A percentile compares a stretch with the other conserved stretches of the same genome.
These are phyloP conservation scores for Erodium moschatum DNA, from an alignment of 441 rosid genomes.

Conservation along the genomic window DNA sequence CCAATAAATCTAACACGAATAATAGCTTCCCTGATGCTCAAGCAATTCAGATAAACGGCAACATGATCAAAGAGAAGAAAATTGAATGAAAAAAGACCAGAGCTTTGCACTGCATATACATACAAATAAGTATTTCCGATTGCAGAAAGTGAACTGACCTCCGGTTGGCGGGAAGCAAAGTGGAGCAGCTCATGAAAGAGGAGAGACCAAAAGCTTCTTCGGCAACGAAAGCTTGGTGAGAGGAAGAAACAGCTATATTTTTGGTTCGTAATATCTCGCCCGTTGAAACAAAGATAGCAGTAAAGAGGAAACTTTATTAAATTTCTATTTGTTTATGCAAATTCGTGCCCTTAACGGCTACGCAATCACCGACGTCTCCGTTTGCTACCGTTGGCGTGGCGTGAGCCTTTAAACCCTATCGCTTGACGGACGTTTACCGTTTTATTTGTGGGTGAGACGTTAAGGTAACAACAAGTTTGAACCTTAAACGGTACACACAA, in stretches of 20 bases:
- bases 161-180: slow-evolving; percentile 1
- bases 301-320: too few relatives aligned
- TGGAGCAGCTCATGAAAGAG: slow-evolving; percentile 3
- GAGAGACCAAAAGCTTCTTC: background rate
- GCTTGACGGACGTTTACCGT: background rate
- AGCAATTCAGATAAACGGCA: background rate
- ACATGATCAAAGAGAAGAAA: background rate
- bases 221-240: background rate
- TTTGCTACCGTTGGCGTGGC: background rate
- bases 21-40: slow-evolving; percentile 2
- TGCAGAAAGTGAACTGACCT: background rate
- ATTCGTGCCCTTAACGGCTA: slow-evolving; percentile 4
- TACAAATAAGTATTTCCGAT: background rate
- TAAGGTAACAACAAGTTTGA: too few relatives aligned
- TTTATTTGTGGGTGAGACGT: too few relatives aligned
- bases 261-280: slow-evolving; percentile 7
- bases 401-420: background rate
- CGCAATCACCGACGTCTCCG: slow-evolving; percentile 3
- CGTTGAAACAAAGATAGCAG: background rate
- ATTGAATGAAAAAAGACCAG: background rate
- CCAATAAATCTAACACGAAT: slow-evolving; percentile 1
- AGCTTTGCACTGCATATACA: background rate
- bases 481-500: too few relatives aligned
- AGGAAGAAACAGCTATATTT: background rate
- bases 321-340: background rate